Base-by-base conservation (phyloP, 2,329 filamentous ascomycete species). In the Paramyrothecium sp. region DNA sequence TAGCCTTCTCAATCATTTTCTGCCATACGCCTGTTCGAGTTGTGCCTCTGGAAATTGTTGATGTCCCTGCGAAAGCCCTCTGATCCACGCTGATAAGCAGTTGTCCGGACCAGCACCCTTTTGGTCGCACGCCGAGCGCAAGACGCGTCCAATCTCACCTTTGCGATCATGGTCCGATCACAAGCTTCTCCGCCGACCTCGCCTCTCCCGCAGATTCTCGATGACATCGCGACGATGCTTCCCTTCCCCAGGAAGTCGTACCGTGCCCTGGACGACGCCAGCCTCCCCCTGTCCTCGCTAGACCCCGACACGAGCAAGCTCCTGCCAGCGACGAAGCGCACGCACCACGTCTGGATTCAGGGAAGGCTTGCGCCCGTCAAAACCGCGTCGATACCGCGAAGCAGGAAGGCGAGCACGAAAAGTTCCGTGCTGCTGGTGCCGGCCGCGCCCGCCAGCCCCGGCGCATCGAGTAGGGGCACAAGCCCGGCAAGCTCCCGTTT, bases 281-380 rank as follows among this genome's bases (percentile, higher is more conserved):
- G 60, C 16, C 56, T 68, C 17, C 60, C 66, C 23, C 57, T 68
- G 2, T 48, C 54, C 16, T 60, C 66, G n/a, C 57, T 67, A 7
- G 67, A 73, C 51, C 65, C 65, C 23, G 71, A 72, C 13, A 69
- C 68, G 4, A 69, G 67, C 60, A 65, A 61, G 2, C 66, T 74
- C 44, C 63, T 73, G 3, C 68, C 69, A 17, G 56, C 60, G 41
- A 66, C 61, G n/a, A 68, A 62, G 30, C 63, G 59, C 23, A 55
- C 44, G 3, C 73, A 73, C 59, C 68, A 67, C 33, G 73, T 76
- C 17, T 71, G 73, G 53, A 63, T 76, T 2, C 73, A 76, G 57
- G 73, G 73, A n/a, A 65, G 64, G 7, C 63, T 75, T 23, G 72
- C 71, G 3, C 60, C 69, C 7, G 72, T 75, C 11, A 65, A 67